Percentiles rank a stretch among this genome's conserved stretches.
Evolutionary conservation across 139 green algal genomes (phyloP).

Genomic region (Eudorina sp.): DNA sequence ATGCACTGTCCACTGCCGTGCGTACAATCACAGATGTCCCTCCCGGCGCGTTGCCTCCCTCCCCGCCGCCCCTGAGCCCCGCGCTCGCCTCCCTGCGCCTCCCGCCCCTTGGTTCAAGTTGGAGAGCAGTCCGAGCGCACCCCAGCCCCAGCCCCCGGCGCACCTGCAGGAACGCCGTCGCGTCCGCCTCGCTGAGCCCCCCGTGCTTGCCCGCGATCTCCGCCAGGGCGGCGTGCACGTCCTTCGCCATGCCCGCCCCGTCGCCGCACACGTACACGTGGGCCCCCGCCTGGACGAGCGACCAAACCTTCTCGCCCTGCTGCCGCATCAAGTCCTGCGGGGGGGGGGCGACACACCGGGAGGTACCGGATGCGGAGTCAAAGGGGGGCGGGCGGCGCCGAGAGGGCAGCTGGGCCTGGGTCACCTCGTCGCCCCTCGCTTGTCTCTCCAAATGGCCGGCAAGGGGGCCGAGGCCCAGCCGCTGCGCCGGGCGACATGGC

Average conservation of each 20-base stretch:
- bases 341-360: too few species aligned
- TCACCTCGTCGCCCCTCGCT: too few species aligned
- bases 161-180: slow-evolving; percentile 41
- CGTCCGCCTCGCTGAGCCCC: slow-evolving; percentile 58
- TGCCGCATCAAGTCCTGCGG: slow-evolving; percentile 84
- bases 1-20: background rate
- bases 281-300: slow-evolving; percentile 67
- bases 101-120: too few species aligned
- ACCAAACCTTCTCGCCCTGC: slow-evolving; percentile 69
- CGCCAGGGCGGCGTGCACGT: slow-evolving; percentile 86
- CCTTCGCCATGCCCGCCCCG: slow-evolving; percentile 92
- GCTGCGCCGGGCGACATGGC: too few species aligned
- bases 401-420: too few species aligned
- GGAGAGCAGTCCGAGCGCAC: background rate
- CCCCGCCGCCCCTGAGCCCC: background rate
- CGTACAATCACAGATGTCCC: background rate
- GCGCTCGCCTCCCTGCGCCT: background rate
- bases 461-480: too few species aligned
- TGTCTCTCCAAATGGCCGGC: too few species aligned
- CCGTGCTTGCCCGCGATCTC: slow-evolving; percentile 70
- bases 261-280: slow-evolving; percentile 92
- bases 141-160: background rate
- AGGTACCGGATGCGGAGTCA: too few species aligned
- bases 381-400: too few species aligned
- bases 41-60: background rate